phyloP scores from a whole-genome alignment of 139 green algal genomes.

The Tetradesmus obliquus region DNA sequence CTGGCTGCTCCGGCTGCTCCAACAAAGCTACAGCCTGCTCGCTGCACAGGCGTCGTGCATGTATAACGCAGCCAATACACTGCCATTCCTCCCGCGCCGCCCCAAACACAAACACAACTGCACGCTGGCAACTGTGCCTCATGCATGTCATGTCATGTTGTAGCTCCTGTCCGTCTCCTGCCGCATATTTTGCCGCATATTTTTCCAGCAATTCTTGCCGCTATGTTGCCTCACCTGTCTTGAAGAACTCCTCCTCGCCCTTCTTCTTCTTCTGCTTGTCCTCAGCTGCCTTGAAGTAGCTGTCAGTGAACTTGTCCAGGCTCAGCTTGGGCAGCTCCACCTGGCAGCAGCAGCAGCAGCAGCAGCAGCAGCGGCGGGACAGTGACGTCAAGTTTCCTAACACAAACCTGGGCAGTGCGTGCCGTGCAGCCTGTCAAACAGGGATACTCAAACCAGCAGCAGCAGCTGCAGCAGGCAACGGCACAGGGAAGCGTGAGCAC shows the following conservation, averaged over 20 bases:
- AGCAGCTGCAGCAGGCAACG: not conserved
- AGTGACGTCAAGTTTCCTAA: not conserved
- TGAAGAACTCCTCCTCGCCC: constrained; percentile 92
- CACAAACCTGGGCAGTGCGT: not conserved
- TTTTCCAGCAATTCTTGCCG: no score
- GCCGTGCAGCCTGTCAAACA: not conserved
- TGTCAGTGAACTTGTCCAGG: constrained; percentile 89
- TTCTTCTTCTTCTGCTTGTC: constrained; percentile 82
- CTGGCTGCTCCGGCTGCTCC: no score
- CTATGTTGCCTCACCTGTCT: constrained; percentile 23
- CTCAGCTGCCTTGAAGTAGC: constrained; percentile 93
- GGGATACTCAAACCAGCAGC: not conserved
- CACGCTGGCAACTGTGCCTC: no score
- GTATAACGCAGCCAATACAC: no score
- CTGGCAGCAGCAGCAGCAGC: constrained; percentile 60
- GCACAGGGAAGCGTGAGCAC: not conserved
- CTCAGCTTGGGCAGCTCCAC: constrained; percentile 79
- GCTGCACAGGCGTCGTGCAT: no score
- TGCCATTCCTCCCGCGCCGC: no score
- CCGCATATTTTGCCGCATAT: no score
- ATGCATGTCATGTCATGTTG: no score
- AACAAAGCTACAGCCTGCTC: no score
- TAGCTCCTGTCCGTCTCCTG: no score
- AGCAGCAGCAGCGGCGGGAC: not conserved
- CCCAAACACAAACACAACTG: no score